Evolutionary conservation across 2,329 filamentous ascomycete species (phyloP).

Genomic region (Calonectria multiphialidica): DNA sequence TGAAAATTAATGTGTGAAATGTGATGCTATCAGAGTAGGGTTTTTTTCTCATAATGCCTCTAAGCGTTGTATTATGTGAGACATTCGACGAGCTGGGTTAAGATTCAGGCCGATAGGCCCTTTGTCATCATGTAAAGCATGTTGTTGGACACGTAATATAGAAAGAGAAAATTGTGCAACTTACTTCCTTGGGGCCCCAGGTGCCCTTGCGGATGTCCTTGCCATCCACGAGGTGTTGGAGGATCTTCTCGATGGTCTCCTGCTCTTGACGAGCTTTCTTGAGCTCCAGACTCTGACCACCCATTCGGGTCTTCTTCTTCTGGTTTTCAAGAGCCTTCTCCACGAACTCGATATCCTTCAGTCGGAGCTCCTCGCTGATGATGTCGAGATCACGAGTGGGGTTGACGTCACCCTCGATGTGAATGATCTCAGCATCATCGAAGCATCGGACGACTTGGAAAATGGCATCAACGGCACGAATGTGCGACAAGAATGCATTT

Average conservation of each 20-base stretch:
- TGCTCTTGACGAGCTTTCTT: constrained; percentile 98
- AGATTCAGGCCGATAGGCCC: constrained; percentile 90
- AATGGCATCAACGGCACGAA: constrained; percentile 97
- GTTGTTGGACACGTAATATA: neutral
- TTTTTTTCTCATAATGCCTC: constrained; percentile 86
- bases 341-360: constrained; percentile 99
- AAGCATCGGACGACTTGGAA: constrained; percentile 98
- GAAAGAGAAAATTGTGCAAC: constrained; percentile 48
- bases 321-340: constrained; percentile 94
- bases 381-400: constrained; percentile 94
- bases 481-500: constrained; percentile 98
- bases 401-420: constrained; percentile 99
- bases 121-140: constrained; percentile 90
- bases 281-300: constrained; percentile 95
- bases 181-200: constrained; percentile 96
- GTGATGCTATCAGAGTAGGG: constrained; percentile 72
- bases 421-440: constrained; percentile 99
- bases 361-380: constrained; percentile 94
- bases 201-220: constrained; percentile 93
- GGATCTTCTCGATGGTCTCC: constrained; percentile 90
- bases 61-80: constrained; percentile 79
- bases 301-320: constrained; percentile 94
- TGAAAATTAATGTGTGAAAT: constrained; percentile 16
- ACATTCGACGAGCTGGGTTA: constrained; percentile 99
- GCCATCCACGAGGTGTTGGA: constrained; percentile 85